Evolutionary conservation across 2,329 filamentous ascomycete species (phyloP), one percentile per base, ranked within the genome.

Genomic region (Colletotrichum siamense): DNA sequence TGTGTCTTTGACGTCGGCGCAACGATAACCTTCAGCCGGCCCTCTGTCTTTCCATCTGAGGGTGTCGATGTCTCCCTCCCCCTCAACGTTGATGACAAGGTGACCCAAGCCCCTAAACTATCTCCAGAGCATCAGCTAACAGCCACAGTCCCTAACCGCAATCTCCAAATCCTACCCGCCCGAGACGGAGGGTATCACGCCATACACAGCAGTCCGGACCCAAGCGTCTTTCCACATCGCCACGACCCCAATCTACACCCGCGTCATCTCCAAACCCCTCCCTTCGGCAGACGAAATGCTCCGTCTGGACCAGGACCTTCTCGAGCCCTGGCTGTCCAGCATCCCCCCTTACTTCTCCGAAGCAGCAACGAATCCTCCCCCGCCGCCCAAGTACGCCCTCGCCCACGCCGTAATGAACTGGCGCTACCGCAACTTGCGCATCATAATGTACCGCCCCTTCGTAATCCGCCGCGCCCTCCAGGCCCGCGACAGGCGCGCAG

Each of bases 391-490:
- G 57, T 89, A 85, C 70, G 81, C 82, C 0, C 82, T 87, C 13
- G 82, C 84, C 2, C 85, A 88, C 28, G 83, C 83, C 5, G 84
- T 88, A 24, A 86, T 88, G 80, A 82, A 82, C 64, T 88, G 87
- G 85, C 82, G 87, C 15, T 82, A 83, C 52, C 82, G 85, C 8
- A 89, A 89, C 69, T 81, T 89, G 52, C 83, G 86, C 22, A 87
- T 89, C 78, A 86, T 89, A 69, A 87, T 88, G 83, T 88, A 88
- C 75, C 81, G 87, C 6, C 85, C 87, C 0, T 88, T 87, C 66
- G 84, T 89, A 22, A 86, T 88, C 28, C 84, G 85, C 6, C 82
- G 81, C 69, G 84, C 80, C 24, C 80, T 83, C 34, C 61, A 61
- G 9, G 61, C 72, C 44, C 72, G 72, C 5, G 67, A 71, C 22